A percentile compares a stretch with the other conserved stretches of the same genome.
Conservation (phyloP, 176 grass and related monocot genomes). For the Chloris gayana region DNA sequence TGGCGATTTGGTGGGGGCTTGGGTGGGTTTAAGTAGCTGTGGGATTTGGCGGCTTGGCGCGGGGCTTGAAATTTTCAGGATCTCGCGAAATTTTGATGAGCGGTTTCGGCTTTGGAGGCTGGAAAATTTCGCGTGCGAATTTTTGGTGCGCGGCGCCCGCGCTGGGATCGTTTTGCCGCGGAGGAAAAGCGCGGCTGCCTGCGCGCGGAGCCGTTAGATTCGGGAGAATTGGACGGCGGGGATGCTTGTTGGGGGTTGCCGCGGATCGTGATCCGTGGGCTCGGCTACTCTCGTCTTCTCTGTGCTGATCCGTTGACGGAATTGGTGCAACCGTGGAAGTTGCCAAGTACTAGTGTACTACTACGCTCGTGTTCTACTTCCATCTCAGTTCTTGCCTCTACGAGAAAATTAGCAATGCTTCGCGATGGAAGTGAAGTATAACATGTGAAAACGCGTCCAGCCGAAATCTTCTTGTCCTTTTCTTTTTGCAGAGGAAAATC, state of each 20-base stretch:
- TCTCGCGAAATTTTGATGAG: neutral
- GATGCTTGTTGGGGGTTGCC: neutral
- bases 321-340: too few relatives aligned
- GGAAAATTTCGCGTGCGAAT: neutral
- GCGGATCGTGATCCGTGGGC: conserved; percentile 26
- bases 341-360: too few relatives aligned
- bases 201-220: neutral
- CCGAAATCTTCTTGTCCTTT: too few relatives aligned
- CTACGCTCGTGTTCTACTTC: too few relatives aligned
- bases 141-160: neutral
- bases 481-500: too few relatives aligned
- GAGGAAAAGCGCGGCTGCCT: too few relatives aligned
- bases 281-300: too few relatives aligned
- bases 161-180: too few relatives aligned
- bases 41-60: neutral
- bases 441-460: too few relatives aligned
- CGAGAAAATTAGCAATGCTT: too few relatives aligned
- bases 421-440: too few relatives aligned
- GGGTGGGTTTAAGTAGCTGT: neutral
- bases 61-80: neutral
- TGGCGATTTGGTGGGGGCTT: neutral
- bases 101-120: neutral
- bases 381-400: too few relatives aligned
- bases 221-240: neutral
- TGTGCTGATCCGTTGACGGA: neutral